Evolutionary conservation across 768 basidiomycete genomes (phyloP), one percentile per base, ranked within the genome.

Genomic region (Leucogyrophana mollusca): DNA sequence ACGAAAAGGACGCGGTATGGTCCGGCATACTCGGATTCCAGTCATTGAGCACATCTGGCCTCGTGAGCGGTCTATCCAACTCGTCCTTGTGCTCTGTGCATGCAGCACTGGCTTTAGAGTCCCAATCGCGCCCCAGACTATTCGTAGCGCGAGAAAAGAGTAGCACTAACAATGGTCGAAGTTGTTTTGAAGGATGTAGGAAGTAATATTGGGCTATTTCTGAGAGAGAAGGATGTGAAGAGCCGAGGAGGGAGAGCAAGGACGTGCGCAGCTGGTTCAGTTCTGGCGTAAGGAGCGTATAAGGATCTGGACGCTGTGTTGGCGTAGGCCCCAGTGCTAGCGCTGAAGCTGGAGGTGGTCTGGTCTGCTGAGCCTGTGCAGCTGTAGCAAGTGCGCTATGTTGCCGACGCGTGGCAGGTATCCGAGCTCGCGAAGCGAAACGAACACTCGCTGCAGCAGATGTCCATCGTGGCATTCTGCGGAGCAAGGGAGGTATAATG

Each of bases 191-290:
- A 11, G 87, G 85, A 48, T 89, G 83, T 40, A 85, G 69, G 63
- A 97, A 97, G 71, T 96, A 97, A 68, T 90, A 94, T 53, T 90
- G 80, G 2, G 95, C 94, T 44, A 96, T 84, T 42, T 89, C 83
- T 49, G 85, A 82, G 42, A 98, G 82, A 3, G 83, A 81, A 1
- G 95, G 90, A 64, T 97, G 91, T 7, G 92, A 87, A 3, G 90
- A 86, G 16, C 92, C 94, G 6, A 98, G 77, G 33, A 98, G 77
- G 49, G 73, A 70, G 49, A 93, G 73, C 35, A 98, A 74, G 40
- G 80, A 85, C 16, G 78, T 73, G 47, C 86, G 83, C 34, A 99
- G 73, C 45, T 77, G 73, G 20, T 75, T 62, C 25, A 98, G 78
- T 61, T 98, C 89, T 13, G 82, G 68, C 34, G 80, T 78, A 49